phyloP scores from a whole-genome alignment of 305 asterid species.

The Solanum hybrid region DNA sequence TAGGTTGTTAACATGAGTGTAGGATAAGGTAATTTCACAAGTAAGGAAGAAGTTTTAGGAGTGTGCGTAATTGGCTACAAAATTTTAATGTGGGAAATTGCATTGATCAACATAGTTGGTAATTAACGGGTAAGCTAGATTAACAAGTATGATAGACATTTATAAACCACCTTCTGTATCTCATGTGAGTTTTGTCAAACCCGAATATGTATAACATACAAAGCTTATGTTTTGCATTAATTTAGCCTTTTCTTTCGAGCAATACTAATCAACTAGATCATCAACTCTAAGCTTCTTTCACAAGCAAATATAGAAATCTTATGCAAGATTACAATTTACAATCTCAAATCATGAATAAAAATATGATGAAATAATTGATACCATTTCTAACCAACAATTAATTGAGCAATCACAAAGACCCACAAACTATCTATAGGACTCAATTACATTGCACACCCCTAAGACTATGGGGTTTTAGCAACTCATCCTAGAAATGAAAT shows the following conservation, averaged over 20 bases:
- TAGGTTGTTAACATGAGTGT: not conserved
- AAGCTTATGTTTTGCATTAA: not conserved
- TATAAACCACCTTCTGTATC: not conserved
- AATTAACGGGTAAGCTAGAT: not conserved
- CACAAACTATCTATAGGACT: not conserved
- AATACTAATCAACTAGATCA: not conserved
- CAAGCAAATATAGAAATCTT: not conserved
- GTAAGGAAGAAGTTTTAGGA: not conserved
- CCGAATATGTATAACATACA: not conserved
- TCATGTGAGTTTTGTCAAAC: not conserved
- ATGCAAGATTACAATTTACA: not conserved
- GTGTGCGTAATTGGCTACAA: not conserved
- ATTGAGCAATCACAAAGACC: not conserved
- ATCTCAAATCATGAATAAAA: not conserved
- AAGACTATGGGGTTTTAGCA: not conserved
- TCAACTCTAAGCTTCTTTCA: not conserved
- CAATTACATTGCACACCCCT: not conserved
- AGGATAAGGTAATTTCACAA: not conserved
- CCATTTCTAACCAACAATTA: not conserved
- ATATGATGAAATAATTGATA: not conserved
- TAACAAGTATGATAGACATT: too few species aligned
- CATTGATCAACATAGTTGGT: not conserved
- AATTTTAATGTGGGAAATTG: not conserved
- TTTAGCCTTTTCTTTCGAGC: not conserved
- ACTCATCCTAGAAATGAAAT: not conserved